phyloP scores from a whole-genome alignment of 176 grass and related monocot species.

The Phoenix roebelenii region DNA sequence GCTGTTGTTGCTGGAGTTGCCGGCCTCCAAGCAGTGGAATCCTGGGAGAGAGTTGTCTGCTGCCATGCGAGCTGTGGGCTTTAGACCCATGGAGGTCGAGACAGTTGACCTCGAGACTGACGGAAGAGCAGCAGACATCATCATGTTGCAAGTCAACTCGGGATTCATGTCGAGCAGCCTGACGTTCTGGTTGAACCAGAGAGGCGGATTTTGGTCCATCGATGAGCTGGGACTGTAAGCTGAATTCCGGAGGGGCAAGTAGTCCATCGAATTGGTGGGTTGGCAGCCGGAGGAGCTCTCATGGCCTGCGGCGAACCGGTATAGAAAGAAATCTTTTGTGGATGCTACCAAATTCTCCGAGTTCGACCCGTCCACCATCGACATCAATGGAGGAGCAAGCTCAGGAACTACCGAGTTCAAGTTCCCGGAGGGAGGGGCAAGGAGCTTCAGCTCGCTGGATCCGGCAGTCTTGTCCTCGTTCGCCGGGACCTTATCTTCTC shows the following conservation, averaged over 20 bases:
- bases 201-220: not conserved
- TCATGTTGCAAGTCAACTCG: conserved; percentile 4
- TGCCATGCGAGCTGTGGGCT: not conserved
- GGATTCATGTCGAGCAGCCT: not conserved
- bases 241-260: not conserved
- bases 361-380: not conserved
- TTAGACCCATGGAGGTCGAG: not conserved
- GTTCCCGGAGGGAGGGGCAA: not conserved
- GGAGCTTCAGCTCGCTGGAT: conserved; percentile 31
- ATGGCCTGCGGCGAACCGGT: not conserved
- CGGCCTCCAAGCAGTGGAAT: conserved; percentile 2
- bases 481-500: conserved; percentile 28
- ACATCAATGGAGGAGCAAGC: not conserved
- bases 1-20: conserved; percentile 4
- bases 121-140: not conserved
- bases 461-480: conserved; percentile 46
- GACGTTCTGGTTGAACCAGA: conserved; percentile 12
- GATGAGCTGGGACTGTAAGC: not conserved
- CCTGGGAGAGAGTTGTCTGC: not conserved
- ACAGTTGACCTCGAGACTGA: not conserved
- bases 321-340: not conserved
- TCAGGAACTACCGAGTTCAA: not conserved
- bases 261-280: not conserved
- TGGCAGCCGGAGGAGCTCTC: conserved; percentile 5
- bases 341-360: not conserved